Percentiles rank a stretch among this genome's conserved stretches.
phyloP scores from a whole-genome alignment of 2,329 filamentous ascomycete genomes.

The Hypoxylon sp. region DNA sequence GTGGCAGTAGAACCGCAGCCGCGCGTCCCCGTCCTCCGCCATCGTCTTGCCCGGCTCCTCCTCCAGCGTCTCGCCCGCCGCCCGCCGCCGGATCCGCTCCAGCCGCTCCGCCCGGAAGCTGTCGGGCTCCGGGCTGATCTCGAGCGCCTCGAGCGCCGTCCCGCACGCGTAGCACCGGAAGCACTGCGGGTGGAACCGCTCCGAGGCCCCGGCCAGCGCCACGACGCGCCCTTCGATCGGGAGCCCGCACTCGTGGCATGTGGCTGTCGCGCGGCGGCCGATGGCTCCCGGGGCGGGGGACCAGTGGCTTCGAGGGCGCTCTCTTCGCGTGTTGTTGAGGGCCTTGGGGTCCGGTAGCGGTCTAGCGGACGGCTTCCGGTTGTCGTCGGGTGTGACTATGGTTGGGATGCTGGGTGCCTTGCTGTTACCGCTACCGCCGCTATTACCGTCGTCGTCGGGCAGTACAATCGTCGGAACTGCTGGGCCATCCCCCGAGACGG shows the following conservation, averaged over 20 bases:
- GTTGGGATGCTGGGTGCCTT: slow-evolving; percentile 52
- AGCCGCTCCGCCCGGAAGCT: slow-evolving; percentile 77
- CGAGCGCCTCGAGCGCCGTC: slow-evolving; percentile 90
- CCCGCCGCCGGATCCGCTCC: slow-evolving; percentile 75
- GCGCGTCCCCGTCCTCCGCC: slow-evolving; percentile 78
- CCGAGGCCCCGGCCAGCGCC: slow-evolving; percentile 76
- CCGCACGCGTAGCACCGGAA: slow-evolving; percentile 91
- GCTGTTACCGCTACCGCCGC: slow-evolving; percentile 16
- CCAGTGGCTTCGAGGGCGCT: slow-evolving; percentile 67
- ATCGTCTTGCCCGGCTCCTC: slow-evolving; percentile 73
- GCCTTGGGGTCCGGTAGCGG: slow-evolving; percentile 63
- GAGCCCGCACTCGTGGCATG: slow-evolving; percentile 85
- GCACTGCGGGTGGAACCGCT: slow-evolving; percentile 92
- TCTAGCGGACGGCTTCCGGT: slow-evolving; percentile 53
- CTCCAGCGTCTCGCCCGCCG: slow-evolving; percentile 67
- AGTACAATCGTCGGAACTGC: slow-evolving; percentile 58
- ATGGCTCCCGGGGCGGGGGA: slow-evolving; percentile 64
- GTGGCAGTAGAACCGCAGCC: slow-evolving; percentile 92
- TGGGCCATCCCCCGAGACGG: slow-evolving; percentile 58
- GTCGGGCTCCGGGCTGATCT: slow-evolving; percentile 94
- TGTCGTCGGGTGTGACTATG: slow-evolving; percentile 62
- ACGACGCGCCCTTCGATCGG: slow-evolving; percentile 93
- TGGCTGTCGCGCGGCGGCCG: slow-evolving; percentile 69
- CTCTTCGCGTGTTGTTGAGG: slow-evolving; percentile 55
- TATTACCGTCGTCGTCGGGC: slow-evolving; percentile 49